A percentile compares a stretch with the other conserved stretches of the same genome.
These are phyloP conservation scores for Myotisia sp. DNA, from an alignment of 2,329 filamentous ascomycete genomes.

Conservation along the genomic window DNA sequence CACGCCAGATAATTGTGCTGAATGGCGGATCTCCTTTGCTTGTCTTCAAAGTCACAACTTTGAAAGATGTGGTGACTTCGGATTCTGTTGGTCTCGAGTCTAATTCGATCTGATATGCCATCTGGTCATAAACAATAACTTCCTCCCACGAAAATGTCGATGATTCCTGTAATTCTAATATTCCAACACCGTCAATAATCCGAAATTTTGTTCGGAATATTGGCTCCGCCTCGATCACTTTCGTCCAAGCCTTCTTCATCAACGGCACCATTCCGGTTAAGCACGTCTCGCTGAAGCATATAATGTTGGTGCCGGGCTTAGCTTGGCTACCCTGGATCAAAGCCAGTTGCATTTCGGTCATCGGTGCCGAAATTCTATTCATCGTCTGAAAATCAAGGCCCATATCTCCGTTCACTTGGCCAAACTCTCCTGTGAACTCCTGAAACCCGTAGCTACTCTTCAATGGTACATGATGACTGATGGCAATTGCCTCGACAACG, in stretches of 20 bases:
- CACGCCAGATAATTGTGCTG: slow-evolving; percentile 1
- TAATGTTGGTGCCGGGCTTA: slow-evolving; percentile 1
- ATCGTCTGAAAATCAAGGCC: neutral
- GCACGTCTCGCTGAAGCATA: neutral
- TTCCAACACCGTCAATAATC: neutral
- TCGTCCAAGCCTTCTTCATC: slow-evolving; percentile 1
- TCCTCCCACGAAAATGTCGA: neutral
- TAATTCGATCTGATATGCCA: neutral
- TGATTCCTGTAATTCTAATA: neutral
- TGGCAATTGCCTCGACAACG: too few species aligned
- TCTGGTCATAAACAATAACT: neutral
- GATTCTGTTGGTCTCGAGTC: neutral
- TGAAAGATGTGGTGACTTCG: neutral
- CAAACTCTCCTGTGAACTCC: too few species aligned
- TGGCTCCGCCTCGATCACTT: neutral
- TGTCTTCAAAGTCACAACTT: neutral
- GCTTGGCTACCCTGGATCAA: neutral
- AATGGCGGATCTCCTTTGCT: too few species aligned
- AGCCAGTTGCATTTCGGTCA: slow-evolving; percentile 1
- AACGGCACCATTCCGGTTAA: neutral
- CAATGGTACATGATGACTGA: too few species aligned
- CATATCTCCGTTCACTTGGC: too few species aligned
- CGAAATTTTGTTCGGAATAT: neutral
- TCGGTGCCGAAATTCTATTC: neutral
- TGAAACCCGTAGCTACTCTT: too few species aligned